These are phyloP conservation scores for Populus euphratica DNA, from an alignment of 345 rosid species.

Conservation along the genomic window DNA sequence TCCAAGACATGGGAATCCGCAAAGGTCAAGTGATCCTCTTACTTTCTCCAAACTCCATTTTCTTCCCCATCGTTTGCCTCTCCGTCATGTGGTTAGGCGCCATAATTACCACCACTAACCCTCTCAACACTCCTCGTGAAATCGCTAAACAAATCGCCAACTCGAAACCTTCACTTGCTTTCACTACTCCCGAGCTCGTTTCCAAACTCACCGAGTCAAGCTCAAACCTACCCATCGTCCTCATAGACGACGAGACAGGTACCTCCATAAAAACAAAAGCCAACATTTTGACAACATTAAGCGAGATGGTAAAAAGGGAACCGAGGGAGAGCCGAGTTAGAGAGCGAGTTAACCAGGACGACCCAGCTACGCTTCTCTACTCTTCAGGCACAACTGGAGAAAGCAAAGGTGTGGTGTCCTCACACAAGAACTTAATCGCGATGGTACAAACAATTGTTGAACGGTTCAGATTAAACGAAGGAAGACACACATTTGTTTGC, in stretches of 20 bases:
- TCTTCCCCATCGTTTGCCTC: slow-evolving; percentile 86
- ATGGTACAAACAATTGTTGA: slow-evolving; percentile 43
- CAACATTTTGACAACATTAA: slow-evolving; percentile 40
- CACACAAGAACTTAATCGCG: slow-evolving; percentile 67
- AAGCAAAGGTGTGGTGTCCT: slow-evolving; percentile 79
- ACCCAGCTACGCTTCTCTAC: slow-evolving; percentile 78
- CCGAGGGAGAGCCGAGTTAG: slow-evolving; percentile 38
- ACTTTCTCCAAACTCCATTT: slow-evolving; percentile 83
- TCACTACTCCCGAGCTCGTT: slow-evolving; percentile 53
- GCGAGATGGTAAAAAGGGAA: slow-evolving; percentile 45
- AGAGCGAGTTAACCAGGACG: slow-evolving; percentile 62
- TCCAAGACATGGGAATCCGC: slow-evolving; percentile 65
- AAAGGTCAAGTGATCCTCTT: slow-evolving; percentile 79
- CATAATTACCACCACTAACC: slow-evolving; percentile 74
- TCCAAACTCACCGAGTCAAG: slow-evolving; percentile 48
- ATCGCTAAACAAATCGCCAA: slow-evolving; percentile 62
- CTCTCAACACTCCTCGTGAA: slow-evolving; percentile 74
- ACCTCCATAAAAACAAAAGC: not conserved
- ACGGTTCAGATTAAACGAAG: slow-evolving; percentile 31
- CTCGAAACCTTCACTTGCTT: slow-evolving; percentile 67
- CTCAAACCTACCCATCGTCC: slow-evolving; percentile 46
- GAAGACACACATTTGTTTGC: slow-evolving; percentile 55
- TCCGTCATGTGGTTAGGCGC: slow-evolving; percentile 95
- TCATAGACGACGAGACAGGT: slow-evolving; percentile 42
- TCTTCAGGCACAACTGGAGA: slow-evolving; percentile 92